A percentile compares a stretch with the other conserved stretches of the same genome.
phyloP scores from a whole-genome alignment of 176 grass and related monocot genomes.

The Carex scoparia region DNA sequence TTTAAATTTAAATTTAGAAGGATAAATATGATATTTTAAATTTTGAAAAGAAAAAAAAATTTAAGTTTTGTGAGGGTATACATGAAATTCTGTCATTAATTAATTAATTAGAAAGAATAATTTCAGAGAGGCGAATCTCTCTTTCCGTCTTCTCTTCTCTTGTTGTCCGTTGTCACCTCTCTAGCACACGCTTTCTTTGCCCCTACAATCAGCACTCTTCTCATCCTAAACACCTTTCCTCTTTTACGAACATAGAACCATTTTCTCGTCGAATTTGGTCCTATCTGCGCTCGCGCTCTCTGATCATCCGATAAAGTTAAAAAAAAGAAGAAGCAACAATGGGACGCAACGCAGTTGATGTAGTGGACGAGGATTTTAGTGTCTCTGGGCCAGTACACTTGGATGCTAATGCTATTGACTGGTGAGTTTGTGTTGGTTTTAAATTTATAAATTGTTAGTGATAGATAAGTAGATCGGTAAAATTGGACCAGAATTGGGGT shows the following conservation, averaged over 20 bases:
- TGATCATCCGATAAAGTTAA: background rate
- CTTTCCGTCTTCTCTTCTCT: background rate
- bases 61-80: too few species aligned
- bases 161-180: background rate
- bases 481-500: background rate
- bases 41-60: too few species aligned
- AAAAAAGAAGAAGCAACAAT: slow-evolving; percentile 8
- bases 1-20: too few species aligned
- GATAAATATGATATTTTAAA: too few species aligned
- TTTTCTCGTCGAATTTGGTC: background rate
- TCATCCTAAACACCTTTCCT: background rate
- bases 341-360: background rate
- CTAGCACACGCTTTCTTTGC: slow-evolving; percentile 22
- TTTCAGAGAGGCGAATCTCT: background rate
- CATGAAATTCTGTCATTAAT: background rate
- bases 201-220: slow-evolving; percentile 1
- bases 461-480: background rate
- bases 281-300: background rate
- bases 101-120: background rate
- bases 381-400: slow-evolving; percentile 18
- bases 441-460: background rate
- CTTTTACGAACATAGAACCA: slow-evolving; percentile 8
- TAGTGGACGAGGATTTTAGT: slow-evolving; percentile 13
- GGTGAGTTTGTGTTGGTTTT: background rate
- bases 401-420: slow-evolving; percentile 18